phyloP scores from a whole-genome alignment of 2,329 filamentous ascomycete genomes.

The Hirsutella rhossiliensis region DNA sequence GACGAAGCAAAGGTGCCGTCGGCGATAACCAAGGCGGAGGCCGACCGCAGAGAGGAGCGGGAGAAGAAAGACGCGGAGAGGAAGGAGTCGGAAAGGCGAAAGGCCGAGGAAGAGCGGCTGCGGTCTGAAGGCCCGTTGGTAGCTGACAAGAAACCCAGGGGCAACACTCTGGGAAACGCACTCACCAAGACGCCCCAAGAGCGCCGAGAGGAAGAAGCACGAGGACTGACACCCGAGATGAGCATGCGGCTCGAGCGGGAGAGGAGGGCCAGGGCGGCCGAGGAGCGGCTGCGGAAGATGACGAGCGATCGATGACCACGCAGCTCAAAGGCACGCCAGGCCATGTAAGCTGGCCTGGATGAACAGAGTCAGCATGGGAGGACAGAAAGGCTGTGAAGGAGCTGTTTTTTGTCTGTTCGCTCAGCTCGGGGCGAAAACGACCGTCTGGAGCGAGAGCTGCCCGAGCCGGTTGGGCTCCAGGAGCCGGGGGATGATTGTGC shows the following conservation, averaged over 20 bases:
- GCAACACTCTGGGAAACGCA: conserved; percentile 38
- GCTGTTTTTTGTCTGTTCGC: not conserved
- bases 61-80: conserved; percentile 59
- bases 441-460: too few relatives aligned
- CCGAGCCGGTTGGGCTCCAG: too few relatives aligned
- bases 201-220: conserved; percentile 68
- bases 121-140: conserved; percentile 52
- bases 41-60: conserved; percentile 53
- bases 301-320: conserved; percentile 9
- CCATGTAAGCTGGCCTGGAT: too few relatives aligned
- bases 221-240: conserved; percentile 82
- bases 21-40: conserved; percentile 58
- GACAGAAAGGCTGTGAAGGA: not conserved
- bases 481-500: too few relatives aligned
- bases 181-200: conserved; percentile 67
- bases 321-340: not conserved
- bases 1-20: conserved; percentile 60
- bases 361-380: not conserved
- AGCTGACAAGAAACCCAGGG: conserved; percentile 35
- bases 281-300: conserved; percentile 69
- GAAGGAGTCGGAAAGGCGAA: conserved; percentile 59
- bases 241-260: conserved; percentile 75
- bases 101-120: conserved; percentile 62
- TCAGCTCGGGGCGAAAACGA: too few relatives aligned
- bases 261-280: conserved; percentile 78